Conservation (phyloP, 1,284 basidiomycete genomes). For the Fomitopsis schrenkii region DNA sequence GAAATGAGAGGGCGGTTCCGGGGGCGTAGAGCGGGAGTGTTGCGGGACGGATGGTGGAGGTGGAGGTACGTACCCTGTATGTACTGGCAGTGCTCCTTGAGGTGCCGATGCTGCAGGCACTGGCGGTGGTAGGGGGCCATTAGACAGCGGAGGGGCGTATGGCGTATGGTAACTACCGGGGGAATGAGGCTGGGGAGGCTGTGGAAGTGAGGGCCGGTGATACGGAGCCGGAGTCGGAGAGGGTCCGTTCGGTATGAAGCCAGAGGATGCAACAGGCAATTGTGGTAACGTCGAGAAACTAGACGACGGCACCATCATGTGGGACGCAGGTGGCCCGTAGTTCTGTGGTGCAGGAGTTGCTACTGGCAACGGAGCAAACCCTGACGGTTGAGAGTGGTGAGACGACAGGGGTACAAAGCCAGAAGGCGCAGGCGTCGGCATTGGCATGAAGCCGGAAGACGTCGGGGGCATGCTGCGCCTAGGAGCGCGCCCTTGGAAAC, state of each 20-base stretch:
- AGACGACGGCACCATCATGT: constrained; percentile 33
- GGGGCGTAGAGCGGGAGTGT: constrained; percentile 12
- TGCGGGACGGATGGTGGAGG: constrained; percentile 5
- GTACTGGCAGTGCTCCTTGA: constrained; percentile 5
- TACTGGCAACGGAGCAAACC: constrained; percentile 37
- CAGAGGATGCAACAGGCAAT: constrained; percentile 18
- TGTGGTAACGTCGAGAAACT: constrained; percentile 19
- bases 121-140: constrained; percentile 23
- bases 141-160: constrained; percentile 10
- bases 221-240: constrained; percentile 15
- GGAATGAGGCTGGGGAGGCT: constrained; percentile 8
- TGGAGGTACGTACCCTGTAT: constrained; percentile 13
- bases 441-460: constrained; percentile 62
- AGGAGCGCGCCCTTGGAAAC: constrained; percentile 40
- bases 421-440: constrained; percentile 28
- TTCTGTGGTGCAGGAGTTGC: constrained; percentile 21
- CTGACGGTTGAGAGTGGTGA: constrained; percentile 44
- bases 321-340: constrained; percentile 22
- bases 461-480: constrained; percentile 62
- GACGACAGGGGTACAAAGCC: constrained; percentile 26
- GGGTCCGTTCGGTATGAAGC: constrained; percentile 14
- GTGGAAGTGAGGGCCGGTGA: constrained; percentile 15
- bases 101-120: constrained; percentile 1
- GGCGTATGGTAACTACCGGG: constrained; percentile 9
- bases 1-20: constrained; percentile 15